Percentiles rank a stretch among this genome's conserved stretches.
These are phyloP conservation scores for Vitrella brassicaformis DNA, from an alignment of 73 alveolate genomes.

Conservation along the genomic window DNA sequence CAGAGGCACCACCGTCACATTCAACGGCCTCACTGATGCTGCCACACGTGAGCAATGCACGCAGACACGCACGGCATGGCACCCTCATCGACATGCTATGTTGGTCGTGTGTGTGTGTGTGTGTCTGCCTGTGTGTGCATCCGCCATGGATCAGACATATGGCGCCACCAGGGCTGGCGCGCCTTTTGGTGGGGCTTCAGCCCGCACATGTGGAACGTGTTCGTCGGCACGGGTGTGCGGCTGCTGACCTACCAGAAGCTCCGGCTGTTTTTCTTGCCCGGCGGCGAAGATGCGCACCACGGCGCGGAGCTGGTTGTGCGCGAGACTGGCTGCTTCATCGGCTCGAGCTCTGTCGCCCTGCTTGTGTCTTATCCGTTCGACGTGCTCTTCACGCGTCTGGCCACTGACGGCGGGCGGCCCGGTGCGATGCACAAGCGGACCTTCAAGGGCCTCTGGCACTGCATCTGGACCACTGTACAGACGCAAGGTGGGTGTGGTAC, in stretches of 20 bases:
- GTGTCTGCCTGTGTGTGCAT: too few species aligned
- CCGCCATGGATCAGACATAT: too few species aligned
- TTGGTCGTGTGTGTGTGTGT: too few species aligned
- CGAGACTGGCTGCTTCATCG: background rate
- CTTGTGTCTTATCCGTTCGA: background rate
- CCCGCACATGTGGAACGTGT: background rate
- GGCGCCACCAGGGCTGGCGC: too few species aligned
- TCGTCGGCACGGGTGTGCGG: background rate
- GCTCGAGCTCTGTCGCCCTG: background rate
- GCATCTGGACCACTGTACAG: too few species aligned
- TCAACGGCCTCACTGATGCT: too few species aligned
- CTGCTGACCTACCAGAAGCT: background rate
- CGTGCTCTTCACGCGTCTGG: background rate
- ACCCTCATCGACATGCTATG: too few species aligned
- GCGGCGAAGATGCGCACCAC: background rate
- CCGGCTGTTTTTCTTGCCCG: background rate
- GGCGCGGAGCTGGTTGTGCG: background rate
- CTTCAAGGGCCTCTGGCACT: background rate
- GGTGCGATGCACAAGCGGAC: background rate
- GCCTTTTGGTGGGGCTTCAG: background rate
- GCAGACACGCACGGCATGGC: too few species aligned
- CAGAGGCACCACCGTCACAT: too few species aligned
- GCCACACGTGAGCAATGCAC: too few species aligned
- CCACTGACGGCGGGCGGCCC: background rate
- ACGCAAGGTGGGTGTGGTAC: too few species aligned